A percentile compares a stretch with the other conserved stretches of the same genome.
phyloP scores from a whole-genome alignment of 345 rosid genomes.

The Sonneratia caseolaris region DNA sequence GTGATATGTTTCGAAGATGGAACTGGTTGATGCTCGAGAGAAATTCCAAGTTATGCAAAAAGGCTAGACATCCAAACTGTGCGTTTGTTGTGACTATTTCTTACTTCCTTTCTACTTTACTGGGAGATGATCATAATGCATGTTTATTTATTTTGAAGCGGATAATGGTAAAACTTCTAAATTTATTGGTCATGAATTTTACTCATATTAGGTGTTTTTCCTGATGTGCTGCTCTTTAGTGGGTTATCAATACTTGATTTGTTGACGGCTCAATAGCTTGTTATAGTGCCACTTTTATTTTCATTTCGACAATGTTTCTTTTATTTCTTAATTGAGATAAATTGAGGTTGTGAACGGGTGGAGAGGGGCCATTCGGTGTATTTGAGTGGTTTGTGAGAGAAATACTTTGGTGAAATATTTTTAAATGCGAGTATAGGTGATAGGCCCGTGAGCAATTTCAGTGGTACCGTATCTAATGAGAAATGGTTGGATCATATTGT shows the following conservation, averaged over 20 bases:
- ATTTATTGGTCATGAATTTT: no score
- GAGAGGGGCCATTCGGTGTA: conserved; percentile 78
- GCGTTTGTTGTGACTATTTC: no score
- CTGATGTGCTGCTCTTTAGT: not conserved
- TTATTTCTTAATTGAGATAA: not conserved
- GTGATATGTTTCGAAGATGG: conserved; percentile 87
- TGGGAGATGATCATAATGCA: conserved; percentile 16
- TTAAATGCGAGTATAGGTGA: conserved; percentile 28
- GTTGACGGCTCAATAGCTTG: not conserved
- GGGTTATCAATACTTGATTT: not conserved
- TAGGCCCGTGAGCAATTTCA: no score
- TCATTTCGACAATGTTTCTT: not conserved
- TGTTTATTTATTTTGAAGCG: conserved; percentile 73
- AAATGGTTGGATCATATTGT: conserved; percentile 45
- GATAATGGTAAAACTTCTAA: conserved; percentile 49
- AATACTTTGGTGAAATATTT: conserved; percentile 84
- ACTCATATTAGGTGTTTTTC: no score
- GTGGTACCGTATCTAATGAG: no score
- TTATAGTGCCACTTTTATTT: not conserved
- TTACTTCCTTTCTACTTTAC: not conserved
- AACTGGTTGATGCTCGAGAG: conserved; percentile 68
- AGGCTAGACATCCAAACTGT: conserved; percentile 62
- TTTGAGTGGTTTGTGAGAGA: conserved; percentile 85
- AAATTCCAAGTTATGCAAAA: conserved; percentile 42
- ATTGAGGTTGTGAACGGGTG: conserved; percentile 35